Percentiles rank a stretch among this genome's conserved stretches.
phyloP scores from a whole-genome alignment of 148 eudicot genomes.

The Mesembryanthemum crystallinum region DNA sequence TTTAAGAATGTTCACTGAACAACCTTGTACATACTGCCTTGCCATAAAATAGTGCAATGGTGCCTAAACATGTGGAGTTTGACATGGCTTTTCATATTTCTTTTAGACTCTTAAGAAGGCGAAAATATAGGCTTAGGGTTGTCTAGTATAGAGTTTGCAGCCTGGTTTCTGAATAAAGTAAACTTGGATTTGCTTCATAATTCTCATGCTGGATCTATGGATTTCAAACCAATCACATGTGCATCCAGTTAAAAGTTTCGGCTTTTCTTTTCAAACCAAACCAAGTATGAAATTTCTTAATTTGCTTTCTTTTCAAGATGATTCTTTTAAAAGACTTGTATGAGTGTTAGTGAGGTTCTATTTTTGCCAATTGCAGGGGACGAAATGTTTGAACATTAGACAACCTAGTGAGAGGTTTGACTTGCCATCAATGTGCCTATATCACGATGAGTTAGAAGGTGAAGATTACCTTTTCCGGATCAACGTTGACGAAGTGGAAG shows the following conservation, averaged over 20 bases:
- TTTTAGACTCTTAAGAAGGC: neutral
- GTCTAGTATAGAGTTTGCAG: neutral
- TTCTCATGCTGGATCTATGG: neutral
- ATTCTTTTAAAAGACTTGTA: neutral
- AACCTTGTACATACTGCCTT: neutral
- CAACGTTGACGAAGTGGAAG: constrained; percentile 50
- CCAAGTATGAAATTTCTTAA: neutral
- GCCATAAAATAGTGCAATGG: too few relatives aligned
- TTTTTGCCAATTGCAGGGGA: constrained; percentile 51
- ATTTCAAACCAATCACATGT: neutral
- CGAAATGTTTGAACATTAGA: constrained; percentile 34
- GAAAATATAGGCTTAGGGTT: too few relatives aligned
- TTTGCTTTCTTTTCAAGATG: constrained; percentile 6
- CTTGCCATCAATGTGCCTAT: constrained; percentile 43
- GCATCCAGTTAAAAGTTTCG: neutral
- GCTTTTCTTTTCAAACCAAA: neutral
- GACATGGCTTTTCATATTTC: neutral
- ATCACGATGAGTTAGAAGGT: constrained; percentile 78
- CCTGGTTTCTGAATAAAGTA: neutral
- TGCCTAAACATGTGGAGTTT: too few relatives aligned
- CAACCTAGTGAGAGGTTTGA: constrained; percentile 26
- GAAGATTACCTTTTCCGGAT: constrained; percentile 80
- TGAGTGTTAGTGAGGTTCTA: too few relatives aligned
- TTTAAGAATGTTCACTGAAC: neutral
- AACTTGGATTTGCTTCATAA: neutral